These are phyloP conservation scores for Phytophthora cactorum DNA, from an alignment of 352 stramenopile genomes.

Conservation along the genomic window DNA sequence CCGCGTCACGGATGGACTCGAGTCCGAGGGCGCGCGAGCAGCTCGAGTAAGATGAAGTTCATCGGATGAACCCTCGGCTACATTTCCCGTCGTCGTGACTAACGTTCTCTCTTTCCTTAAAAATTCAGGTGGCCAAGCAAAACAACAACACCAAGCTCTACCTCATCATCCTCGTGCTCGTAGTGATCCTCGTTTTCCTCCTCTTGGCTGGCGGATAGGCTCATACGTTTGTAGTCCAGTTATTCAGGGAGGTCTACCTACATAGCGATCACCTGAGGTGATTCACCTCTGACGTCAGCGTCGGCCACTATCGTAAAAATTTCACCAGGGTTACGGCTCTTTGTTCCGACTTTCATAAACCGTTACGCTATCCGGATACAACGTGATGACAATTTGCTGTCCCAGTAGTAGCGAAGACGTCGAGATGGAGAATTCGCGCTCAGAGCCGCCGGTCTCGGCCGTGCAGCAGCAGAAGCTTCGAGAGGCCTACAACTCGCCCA, in stretches of 20 bases:
- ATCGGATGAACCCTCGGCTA: neutral
- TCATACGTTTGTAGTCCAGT: slow-evolving; percentile 18
- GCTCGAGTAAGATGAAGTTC: slow-evolving; percentile 47
- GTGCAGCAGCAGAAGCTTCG: slow-evolving; percentile 41
- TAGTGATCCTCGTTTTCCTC: slow-evolving; percentile 89
- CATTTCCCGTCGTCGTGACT: slow-evolving; percentile 13
- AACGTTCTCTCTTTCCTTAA: neutral
- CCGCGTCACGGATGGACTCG: slow-evolving; percentile 82
- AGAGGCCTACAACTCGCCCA: slow-evolving; percentile 41
- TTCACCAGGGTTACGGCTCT: slow-evolving; percentile 6
- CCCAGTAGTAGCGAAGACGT: slow-evolving; percentile 11
- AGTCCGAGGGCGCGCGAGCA: slow-evolving; percentile 81
- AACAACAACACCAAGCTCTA: slow-evolving; percentile 96
- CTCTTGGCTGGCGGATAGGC: slow-evolving; percentile 72
- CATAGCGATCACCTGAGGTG: no score
- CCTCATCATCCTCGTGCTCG: slow-evolving; percentile 88
- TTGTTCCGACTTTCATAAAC: slow-evolving; percentile 14
- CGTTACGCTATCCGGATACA: slow-evolving; percentile 10
- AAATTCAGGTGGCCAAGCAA: slow-evolving; percentile 88
- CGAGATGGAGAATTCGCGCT: slow-evolving; percentile 27
- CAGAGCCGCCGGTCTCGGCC: slow-evolving; percentile 8
- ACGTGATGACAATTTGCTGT: slow-evolving; percentile 37
- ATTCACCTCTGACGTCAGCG: neutral
- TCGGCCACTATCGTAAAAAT: slow-evolving; percentile 14
- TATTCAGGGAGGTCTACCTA: slow-evolving; percentile 9